Conservation (phyloP, 805 yeast species). For the Zygotorulaspora florentina region DNA sequence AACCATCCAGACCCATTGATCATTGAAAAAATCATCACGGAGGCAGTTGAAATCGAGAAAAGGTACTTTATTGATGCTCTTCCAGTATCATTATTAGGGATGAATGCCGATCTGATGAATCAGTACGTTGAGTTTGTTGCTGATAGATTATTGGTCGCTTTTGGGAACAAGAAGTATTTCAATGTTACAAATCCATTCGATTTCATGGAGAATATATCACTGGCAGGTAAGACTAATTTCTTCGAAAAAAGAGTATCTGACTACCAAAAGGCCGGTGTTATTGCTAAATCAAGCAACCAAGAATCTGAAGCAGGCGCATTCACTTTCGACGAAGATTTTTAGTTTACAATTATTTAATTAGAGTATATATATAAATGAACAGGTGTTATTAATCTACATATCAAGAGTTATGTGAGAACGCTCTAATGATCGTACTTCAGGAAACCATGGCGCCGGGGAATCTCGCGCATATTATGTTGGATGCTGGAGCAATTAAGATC, state of each 20-base stretch:
- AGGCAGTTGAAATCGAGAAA: constrained; percentile 93
- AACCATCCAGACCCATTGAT: constrained; percentile 79
- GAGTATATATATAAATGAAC: not conserved
- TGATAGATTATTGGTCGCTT: constrained; percentile 85
- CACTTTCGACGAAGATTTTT: constrained; percentile 91
- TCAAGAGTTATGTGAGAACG: not conserved
- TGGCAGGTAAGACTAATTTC: constrained; percentile 98
- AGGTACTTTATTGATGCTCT: constrained; percentile 93
- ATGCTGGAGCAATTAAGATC: too few relatives aligned
- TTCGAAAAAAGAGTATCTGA: constrained; percentile 98
- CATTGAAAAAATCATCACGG: constrained; percentile 83
- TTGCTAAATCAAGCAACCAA: constrained; percentile 64
- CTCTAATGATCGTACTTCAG: too few relatives aligned
- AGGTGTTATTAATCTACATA: not conserved
- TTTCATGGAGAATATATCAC: constrained; percentile 97
- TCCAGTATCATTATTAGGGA: constrained; percentile 89
- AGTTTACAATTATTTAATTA: constrained; percentile 25
- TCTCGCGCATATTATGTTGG: too few relatives aligned
- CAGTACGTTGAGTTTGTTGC: constrained; percentile 98
- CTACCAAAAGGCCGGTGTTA: constrained; percentile 99
- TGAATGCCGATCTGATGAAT: constrained; percentile 91
- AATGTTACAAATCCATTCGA: constrained; percentile 93
- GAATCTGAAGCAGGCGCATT: constrained; percentile 53
- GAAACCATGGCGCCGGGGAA: too few relatives aligned
- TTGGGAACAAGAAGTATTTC: constrained; percentile 87